Evolutionary conservation across 139 green algal genomes (phyloP).

Genomic region (Chlorella sp.): DNA sequence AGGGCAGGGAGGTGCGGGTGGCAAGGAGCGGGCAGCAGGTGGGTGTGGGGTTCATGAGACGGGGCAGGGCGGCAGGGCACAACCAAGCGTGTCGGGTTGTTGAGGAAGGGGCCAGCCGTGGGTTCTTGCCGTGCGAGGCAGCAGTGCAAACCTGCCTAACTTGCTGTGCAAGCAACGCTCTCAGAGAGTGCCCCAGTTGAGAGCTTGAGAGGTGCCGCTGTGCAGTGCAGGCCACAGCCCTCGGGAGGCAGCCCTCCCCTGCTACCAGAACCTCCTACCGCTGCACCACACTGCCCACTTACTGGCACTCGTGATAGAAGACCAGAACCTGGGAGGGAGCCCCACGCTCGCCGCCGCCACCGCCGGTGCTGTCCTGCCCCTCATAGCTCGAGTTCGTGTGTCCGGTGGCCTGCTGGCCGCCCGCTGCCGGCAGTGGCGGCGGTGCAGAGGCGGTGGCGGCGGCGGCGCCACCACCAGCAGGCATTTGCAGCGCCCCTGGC

Average conservation of each 20-base stretch:
- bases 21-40: background rate
- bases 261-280: background rate
- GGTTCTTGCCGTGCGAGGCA: too few relatives aligned
- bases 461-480: background rate
- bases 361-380: background rate
- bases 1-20: background rate
- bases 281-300: background rate
- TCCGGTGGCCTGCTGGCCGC: background rate
- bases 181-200: background rate
- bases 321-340: background rate
- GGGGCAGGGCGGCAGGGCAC: background rate
- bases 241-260: background rate
- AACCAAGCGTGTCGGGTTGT: too few relatives aligned
- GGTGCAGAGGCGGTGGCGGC: background rate
- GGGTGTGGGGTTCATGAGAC: too few relatives aligned
- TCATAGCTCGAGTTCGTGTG: too few relatives aligned
- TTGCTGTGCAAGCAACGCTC: background rate
- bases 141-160: too few relatives aligned
- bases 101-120: too few relatives aligned
- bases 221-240: background rate
- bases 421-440: background rate
- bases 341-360: background rate
- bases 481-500: too few relatives aligned
- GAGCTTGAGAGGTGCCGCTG: background rate
- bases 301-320: slow-evolving; percentile 15